These are phyloP conservation scores for Sabuloglossum arenarium DNA, from an alignment of 495 filamentous ascomycete species.

Conservation along the genomic window DNA sequence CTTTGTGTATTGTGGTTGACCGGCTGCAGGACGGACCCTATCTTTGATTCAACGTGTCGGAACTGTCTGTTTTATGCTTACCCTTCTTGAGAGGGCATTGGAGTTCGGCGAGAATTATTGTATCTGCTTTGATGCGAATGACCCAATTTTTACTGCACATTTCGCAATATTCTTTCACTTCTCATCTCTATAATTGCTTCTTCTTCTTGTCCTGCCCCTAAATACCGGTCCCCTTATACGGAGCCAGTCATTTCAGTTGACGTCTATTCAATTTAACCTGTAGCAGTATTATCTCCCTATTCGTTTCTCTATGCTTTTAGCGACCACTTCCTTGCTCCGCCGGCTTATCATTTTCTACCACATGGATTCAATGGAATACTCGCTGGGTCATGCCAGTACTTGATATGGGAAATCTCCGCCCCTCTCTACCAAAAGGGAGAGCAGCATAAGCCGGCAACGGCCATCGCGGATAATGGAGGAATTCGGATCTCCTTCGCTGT, in stretches of 20 bases:
- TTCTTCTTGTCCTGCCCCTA: background rate
- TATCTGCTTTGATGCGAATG: background rate
- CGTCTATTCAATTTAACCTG: background rate
- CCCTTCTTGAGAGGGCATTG: background rate
- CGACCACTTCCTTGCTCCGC: background rate
- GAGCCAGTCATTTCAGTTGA: conserved; percentile 1
- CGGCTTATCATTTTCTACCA: background rate
- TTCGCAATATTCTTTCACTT: background rate
- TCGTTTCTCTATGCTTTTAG: background rate
- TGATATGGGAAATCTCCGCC: background rate
- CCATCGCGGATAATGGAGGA: background rate
- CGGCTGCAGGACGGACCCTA: background rate
- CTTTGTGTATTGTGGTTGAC: background rate
- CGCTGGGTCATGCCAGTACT: background rate
- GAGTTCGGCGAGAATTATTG: background rate
- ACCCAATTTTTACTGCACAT: background rate
- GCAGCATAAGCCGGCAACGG: background rate
- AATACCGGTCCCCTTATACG: background rate
- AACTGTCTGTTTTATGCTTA: background rate
- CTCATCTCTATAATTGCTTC: background rate
- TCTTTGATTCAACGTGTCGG: background rate
- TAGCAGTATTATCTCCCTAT: background rate
- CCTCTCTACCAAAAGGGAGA: background rate
- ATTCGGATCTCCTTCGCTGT: background rate
- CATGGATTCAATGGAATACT: background rate